Evolutionary conservation across 495 filamentous ascomycete genomes (phyloP).

Genomic region (Aspergillus incahuasiensis): DNA sequence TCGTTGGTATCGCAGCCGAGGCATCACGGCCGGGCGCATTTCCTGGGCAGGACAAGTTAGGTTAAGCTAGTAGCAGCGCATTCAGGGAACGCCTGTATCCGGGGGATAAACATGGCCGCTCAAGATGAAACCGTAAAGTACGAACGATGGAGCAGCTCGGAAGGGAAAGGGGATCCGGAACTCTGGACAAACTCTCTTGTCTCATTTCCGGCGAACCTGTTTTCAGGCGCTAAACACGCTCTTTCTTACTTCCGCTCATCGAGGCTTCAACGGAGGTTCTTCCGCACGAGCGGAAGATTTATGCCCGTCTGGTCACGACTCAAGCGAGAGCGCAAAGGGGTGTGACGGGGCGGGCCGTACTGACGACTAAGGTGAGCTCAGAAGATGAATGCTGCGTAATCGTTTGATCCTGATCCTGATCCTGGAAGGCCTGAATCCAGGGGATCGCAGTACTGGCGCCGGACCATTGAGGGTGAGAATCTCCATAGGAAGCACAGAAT

Average conservation of each 20-base stretch:
- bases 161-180: not conserved
- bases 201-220: not conserved
- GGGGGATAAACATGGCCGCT: not conserved
- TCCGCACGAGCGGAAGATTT: not conserved
- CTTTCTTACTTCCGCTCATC: not conserved
- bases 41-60: not conserved
- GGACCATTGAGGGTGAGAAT: not conserved
- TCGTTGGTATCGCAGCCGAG: not conserved
- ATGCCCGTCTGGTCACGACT: not conserved
- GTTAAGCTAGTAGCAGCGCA: not conserved
- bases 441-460: not conserved
- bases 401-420: not conserved
- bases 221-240: not conserved
- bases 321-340: not conserved
- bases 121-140: not conserved
- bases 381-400: not conserved
- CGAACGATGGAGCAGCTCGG: not conserved
- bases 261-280: not conserved
- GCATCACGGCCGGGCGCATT: not conserved
- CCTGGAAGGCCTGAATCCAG: not conserved
- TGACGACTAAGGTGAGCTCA: not conserved
- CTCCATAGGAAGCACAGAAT: not conserved
- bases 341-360: conserved; percentile 1
- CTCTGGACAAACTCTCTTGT: not conserved
- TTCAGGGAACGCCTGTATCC: not conserved